Base-by-base conservation (phyloP, 2,329 filamentous ascomycete species). In the Westerdykella sp. region DNA sequence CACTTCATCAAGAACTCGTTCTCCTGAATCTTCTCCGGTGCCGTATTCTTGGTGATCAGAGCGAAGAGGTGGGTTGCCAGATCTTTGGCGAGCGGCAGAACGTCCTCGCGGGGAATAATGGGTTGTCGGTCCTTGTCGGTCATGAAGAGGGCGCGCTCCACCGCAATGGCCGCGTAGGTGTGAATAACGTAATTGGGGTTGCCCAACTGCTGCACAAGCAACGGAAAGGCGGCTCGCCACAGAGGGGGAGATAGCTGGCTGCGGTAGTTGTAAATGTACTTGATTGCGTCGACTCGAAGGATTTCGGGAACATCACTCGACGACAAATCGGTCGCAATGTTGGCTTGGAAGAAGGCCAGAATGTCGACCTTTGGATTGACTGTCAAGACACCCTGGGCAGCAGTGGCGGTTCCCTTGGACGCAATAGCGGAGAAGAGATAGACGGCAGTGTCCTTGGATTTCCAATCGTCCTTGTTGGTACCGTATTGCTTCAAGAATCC, bases 1-100 rank as follows among this genome's bases (percentile, higher is more conserved):
- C 93, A 98, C 57, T 89, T 87, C 90, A 98, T 97, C 60, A 98
- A 68, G 66, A 97, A 98, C 64, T 98, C 93, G 62, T 98, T 98
- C 69, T 98, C 93, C 63, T 98, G 93, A 48, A 98, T 82, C 74
- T 97, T 98, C 51, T 91, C 81, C 1, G 94, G 85, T 10, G 85
- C 84, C 4, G 77, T 75, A 56, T 95, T 85, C 62, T 85, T 87
- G 62, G 94, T 86, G 52, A 98, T 88, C 41, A 98, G 76, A 51
- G 84, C 83, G 75, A 98, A 97, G 11, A 98, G 75, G 60, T 97
- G 91, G 42, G 87, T 78, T 15, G 97, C 73, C 2, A 98, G 78
- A 54, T 95, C 88, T 65, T 89, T 90, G 18, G 91, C 81, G 48
- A 93, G 80, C 0, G 85, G 84, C 45, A 84, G 79, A 42, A 98